A percentile compares a stretch with the other conserved stretches of the same genome.
phyloP scores from a whole-genome alignment of 805 yeast species.

The Debaryomyces prosopidis region DNA sequence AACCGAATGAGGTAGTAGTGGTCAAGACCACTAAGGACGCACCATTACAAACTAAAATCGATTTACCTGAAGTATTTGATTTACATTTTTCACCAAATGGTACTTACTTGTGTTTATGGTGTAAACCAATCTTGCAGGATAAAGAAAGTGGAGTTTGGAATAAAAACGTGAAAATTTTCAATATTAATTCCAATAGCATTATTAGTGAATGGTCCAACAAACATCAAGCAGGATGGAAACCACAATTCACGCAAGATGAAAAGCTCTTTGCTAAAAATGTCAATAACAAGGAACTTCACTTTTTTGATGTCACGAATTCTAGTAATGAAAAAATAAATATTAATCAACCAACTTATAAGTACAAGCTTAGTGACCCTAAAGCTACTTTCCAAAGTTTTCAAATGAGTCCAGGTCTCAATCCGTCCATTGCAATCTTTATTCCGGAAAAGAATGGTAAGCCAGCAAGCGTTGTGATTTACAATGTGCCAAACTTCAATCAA shows the following conservation, averaged over 20 bases:
- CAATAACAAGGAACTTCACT: constrained; percentile 63
- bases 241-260: constrained; percentile 88
- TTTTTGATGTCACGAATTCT: constrained; percentile 51
- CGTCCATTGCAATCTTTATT: constrained; percentile 85
- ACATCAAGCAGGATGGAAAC: constrained; percentile 87
- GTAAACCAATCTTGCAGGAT: constrained; percentile 68
- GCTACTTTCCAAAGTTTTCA: constrained; percentile 56
- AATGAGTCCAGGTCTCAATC: constrained; percentile 84
- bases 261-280: constrained; percentile 59
- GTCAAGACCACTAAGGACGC: constrained; percentile 54
- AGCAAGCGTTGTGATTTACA: constrained; percentile 81
- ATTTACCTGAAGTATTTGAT: constrained; percentile 71
- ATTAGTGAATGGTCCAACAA: constrained; percentile 70
- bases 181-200: constrained; percentile 47
- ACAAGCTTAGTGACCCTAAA: constrained; percentile 51
- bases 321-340: constrained; percentile 29
- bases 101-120: constrained; percentile 82
- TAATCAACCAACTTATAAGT: constrained; percentile 57
- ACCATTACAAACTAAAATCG: constrained; percentile 45
- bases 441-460: constrained; percentile 90
- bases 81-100: constrained; percentile 89
- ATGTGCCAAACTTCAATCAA: constrained; percentile 69
- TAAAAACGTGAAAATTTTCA: constrained; percentile 79
- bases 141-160: constrained; percentile 72
- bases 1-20: constrained; percentile 59